A percentile compares a stretch with the other conserved stretches of the same genome.
phyloP scores from a whole-genome alignment of 768 basidiomycete species.

The Omphalotus guepiniiformis region DNA sequence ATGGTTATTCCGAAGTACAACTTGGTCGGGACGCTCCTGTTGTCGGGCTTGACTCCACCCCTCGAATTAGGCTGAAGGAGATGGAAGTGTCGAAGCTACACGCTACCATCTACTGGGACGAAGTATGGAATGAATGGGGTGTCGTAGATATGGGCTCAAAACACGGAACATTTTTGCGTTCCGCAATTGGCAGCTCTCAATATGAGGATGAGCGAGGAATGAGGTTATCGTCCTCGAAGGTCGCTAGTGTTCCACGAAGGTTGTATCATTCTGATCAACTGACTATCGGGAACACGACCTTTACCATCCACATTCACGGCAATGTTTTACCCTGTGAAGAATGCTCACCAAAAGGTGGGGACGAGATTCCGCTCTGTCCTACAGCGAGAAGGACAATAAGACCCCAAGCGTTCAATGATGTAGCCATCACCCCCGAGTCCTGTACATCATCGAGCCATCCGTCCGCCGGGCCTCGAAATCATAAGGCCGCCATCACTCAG shows the following conservation, averaged over 20 bases:
- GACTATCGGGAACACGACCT: slow-evolving; percentile 66
- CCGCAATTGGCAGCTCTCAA: slow-evolving; percentile 20
- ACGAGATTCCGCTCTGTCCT: slow-evolving; percentile 60
- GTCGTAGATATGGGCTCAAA: slow-evolving; percentile 84
- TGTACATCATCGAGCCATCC: slow-evolving; percentile 12
- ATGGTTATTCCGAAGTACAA: slow-evolving; percentile 59
- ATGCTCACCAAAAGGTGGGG: slow-evolving; percentile 47
- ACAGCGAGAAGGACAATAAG: slow-evolving; percentile 24
- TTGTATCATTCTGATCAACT: slow-evolving; percentile 63
- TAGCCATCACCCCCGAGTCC: no score
- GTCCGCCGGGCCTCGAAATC: neutral
- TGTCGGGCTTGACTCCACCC: slow-evolving; percentile 44
- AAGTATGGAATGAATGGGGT: slow-evolving; percentile 54
- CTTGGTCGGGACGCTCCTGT: slow-evolving; percentile 67
- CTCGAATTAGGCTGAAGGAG: slow-evolving; percentile 74
- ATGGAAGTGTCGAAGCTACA: slow-evolving; percentile 83
- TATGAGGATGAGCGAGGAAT: slow-evolving; percentile 26
- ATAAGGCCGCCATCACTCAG: slow-evolving; percentile 50
- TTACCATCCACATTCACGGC: slow-evolving; percentile 66
- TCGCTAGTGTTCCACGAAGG: slow-evolving; percentile 63
- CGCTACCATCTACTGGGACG: slow-evolving; percentile 71
- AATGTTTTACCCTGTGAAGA: slow-evolving; percentile 56
- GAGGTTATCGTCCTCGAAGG: slow-evolving; percentile 60
- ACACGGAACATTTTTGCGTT: slow-evolving; percentile 70
- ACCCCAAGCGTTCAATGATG: no score